Evolutionary conservation across 441 rosid genomes (phyloP), one percentile per base, ranked within the genome.

Genomic region (Jatropha multifida): DNA sequence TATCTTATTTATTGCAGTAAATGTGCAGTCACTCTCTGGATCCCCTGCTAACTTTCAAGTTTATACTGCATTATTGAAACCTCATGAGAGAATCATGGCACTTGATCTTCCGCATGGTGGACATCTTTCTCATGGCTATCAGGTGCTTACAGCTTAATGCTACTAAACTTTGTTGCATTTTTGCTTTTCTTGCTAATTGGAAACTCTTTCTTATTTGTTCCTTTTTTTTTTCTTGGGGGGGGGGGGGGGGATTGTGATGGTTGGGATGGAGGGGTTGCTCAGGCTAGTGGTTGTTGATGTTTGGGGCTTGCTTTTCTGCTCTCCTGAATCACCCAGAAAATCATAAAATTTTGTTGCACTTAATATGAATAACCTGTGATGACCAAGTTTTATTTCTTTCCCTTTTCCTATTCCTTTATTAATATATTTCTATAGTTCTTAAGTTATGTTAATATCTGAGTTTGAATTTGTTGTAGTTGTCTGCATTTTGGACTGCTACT

Each of bases 91-190:
- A 87, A 95, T 95, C 81, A 93, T 95, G 99, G 97, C 98, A 3
- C 97, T 95, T 81, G 99, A 95, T 81, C 89, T 95, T 54, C 99
- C 99, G 49, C 98, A 95, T 85, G 99, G 99, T 27, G 99, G 99
- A 59, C 99, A 95, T 87, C 97, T 96, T 86, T 96, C 99, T 78
- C 99, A 96, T 80, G 98, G 98, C 84, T 96, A 93, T 81, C 98
- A 96, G 98, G 99, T 96, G 76, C 84, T 51, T 75, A 49, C 6
- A 49, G 65, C 58, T 71, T 65, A 71, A 37, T 61, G 40, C 7
- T 71, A 51, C 69, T 77, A 58, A 32, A 42, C 56, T 68, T 38
- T 55, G 64, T 32, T 49, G 69, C 67, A 10, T 64, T 10, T 38
- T 27, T 55, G 14, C 17, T 74, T 32, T 68, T 7, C 40, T 27